Base-by-base conservation (phyloP, 495 filamentous ascomycete genomes). In the Neurospora tetrasperma region DNA sequence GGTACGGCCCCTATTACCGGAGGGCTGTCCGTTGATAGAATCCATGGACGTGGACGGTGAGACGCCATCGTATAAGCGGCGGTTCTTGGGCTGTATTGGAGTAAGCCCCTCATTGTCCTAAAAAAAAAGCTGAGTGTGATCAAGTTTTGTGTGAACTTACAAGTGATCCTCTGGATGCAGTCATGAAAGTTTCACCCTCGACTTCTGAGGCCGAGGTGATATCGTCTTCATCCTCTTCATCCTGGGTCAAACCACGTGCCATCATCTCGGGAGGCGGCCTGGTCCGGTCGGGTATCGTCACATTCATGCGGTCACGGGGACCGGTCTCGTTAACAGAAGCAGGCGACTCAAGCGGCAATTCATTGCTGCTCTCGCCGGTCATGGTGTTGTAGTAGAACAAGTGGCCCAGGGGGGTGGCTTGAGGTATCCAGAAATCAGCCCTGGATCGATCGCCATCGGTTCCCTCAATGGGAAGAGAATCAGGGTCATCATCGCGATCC, bases 311-410 rank as follows among this genome's bases (percentile, higher is more conserved):
- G 79, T 99, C 93, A 68, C 90, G 86, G 6, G 96, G 96, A 2
- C 96, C 96, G 70, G 84, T 91, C 78, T 99, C 96, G 73, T 88
- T 92, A 59, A 88, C 82, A 7, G 91, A 90, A 3, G 90, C 91
- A 1, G 96, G 94, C 35, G 94, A 94, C 79, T 98, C 96, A 43
- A 98, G 86, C 4, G 96, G 96, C 73, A 99, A 84, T 75, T 98
- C 96, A 89, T 92, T 94, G 68, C 92, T 96, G 75, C 92, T 96
- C 74, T 92, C 93, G 46, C 94, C 93, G 0, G 96, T 99, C 80
- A 97, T 88, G 7, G 94, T 98, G 78, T 99, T 99, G 86, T 96
- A 98, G 79, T 98, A 99, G 79, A 94, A 98, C n/a, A 98, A 82
- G 71, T 93, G 88, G 69, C 96, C 96, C 79, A 98, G 93, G 1